Evolutionary conservation across 2,329 filamentous ascomycete genomes (phyloP).

Genomic region (Herpotrichia juniperi): DNA sequence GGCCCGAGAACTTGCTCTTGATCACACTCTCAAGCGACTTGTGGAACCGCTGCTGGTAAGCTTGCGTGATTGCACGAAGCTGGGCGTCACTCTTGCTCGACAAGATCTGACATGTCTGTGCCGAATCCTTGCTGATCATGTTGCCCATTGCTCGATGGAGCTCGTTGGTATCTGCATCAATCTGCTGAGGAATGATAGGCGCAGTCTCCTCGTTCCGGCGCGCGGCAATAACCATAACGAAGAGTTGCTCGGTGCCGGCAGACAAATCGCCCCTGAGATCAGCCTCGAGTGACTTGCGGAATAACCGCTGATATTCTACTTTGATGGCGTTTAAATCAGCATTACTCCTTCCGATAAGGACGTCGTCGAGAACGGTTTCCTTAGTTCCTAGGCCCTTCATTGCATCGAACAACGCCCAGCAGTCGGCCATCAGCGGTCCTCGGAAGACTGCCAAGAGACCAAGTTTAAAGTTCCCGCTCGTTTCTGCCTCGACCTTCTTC

Average conservation of each 20-base stretch:
- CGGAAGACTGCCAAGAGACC: constrained; percentile 76
- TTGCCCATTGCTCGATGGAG: constrained; percentile 72
- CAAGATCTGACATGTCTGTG: constrained; percentile 80
- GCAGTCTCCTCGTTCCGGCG: constrained; percentile 77
- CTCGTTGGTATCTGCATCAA: constrained; percentile 77
- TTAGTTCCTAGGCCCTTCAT: constrained; percentile 85
- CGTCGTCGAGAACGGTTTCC: constrained; percentile 82
- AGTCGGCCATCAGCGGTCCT: constrained; percentile 81
- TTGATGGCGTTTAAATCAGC: constrained; percentile 90
- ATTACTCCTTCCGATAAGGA: constrained; percentile 82
- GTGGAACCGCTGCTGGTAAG: constrained; percentile 76
- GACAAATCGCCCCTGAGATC: constrained; percentile 81
- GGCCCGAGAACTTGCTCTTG: constrained; percentile 83
- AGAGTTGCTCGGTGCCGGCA: constrained; percentile 84
- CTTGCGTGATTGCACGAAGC: constrained; percentile 77
- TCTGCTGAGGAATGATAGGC: constrained; percentile 73
- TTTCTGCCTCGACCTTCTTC: constrained; percentile 79
- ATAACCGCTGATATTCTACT: constrained; percentile 72
- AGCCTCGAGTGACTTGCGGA: constrained; percentile 69
- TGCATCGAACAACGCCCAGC: constrained; percentile 70
- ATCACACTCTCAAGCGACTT: constrained; percentile 75
- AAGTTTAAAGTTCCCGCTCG: constrained; percentile 72
- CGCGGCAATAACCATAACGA: constrained; percentile 78
- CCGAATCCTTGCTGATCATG: constrained; percentile 73
- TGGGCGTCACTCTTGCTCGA: constrained; percentile 79